Conservation (phyloP, 1,284 basidiomycete genomes). For the Tilletia setariae region DNA sequence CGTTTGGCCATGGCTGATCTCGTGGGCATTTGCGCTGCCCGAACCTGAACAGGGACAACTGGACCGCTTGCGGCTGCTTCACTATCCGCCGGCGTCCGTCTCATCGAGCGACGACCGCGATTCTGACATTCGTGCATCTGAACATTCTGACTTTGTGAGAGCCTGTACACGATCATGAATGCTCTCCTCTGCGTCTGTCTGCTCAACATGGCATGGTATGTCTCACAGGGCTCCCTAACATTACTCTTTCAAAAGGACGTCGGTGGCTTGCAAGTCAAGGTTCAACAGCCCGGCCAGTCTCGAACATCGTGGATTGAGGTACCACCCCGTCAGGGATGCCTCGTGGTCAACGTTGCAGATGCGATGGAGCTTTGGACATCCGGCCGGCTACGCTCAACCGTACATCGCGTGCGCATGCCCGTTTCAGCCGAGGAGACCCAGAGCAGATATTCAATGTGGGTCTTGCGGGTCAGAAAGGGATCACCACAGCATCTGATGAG, state of each 20-base stretch:
- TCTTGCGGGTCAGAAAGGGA: neutral
- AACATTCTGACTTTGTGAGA: constrained; percentile 62
- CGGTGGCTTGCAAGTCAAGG: constrained; percentile 71
- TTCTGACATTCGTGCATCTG: constrained; percentile 36
- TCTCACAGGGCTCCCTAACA: constrained; percentile 66
- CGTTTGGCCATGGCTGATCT: neutral
- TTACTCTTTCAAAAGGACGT: constrained; percentile 80
- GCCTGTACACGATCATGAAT: neutral
- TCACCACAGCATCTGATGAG: neutral
- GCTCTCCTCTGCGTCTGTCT: neutral
- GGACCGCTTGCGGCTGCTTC: constrained; percentile 42
- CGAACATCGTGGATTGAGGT: constrained; percentile 66
- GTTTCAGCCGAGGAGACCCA: constrained; percentile 25
- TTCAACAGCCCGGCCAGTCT: neutral
- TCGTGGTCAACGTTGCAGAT: constrained; percentile 79
- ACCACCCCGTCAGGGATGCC: constrained; percentile 72
- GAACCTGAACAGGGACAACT: constrained; percentile 28
- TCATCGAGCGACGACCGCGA: neutral
- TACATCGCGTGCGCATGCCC: constrained; percentile 41
- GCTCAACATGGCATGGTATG: neutral
- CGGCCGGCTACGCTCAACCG: constrained; percentile 36
- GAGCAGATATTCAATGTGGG: constrained; percentile 35
- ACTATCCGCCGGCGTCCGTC: constrained; percentile 37
- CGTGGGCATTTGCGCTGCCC: constrained; percentile 6
- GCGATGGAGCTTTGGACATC: constrained; percentile 59